phyloP scores from a whole-genome alignment of 768 basidiomycete genomes.

The Panaeolus cyanescens region DNA sequence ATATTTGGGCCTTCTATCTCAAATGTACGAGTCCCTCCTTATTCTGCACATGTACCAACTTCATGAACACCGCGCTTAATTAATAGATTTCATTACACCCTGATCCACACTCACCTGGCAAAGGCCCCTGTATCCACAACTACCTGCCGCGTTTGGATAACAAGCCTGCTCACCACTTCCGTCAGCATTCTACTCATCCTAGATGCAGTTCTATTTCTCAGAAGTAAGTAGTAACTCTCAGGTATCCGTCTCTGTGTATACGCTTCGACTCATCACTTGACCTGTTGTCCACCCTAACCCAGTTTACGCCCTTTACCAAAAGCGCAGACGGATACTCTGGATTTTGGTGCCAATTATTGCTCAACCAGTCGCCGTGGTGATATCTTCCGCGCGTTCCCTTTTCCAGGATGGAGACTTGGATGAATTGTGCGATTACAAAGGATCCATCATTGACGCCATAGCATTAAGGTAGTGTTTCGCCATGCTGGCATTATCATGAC shows the following conservation, averaged over 20 bases:
- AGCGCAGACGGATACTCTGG: not conserved
- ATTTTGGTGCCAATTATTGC: not conserved
- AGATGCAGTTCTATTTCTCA: slow-evolving; percentile 1
- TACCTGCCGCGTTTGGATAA: not conserved
- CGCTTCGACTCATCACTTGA: too few relatives aligned
- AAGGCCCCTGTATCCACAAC: not conserved
- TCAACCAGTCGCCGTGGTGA: not conserved
- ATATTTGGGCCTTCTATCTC: not conserved
- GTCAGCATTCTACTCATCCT: not conserved
- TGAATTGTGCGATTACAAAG: not conserved
- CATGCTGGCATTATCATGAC: too few relatives aligned
- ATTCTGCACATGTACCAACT: not conserved
- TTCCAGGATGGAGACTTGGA: not conserved
- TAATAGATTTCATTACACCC: not conserved
- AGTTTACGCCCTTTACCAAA: slow-evolving; percentile 3
- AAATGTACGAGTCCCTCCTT: not conserved
- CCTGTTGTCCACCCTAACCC: not conserved
- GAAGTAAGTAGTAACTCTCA: too few relatives aligned
- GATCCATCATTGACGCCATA: not conserved
- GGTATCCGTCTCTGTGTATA: not conserved
- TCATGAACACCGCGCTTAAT: too few relatives aligned
- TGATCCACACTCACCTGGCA: slow-evolving; percentile 1
- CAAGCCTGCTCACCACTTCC: not conserved
- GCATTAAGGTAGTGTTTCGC: not conserved
- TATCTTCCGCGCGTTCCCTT: not conserved